A percentile compares a stretch with the other conserved stretches of the same genome.
phyloP scores from a whole-genome alignment of 371 early-diverging fungal species.

The Actinomucor elegans region DNA sequence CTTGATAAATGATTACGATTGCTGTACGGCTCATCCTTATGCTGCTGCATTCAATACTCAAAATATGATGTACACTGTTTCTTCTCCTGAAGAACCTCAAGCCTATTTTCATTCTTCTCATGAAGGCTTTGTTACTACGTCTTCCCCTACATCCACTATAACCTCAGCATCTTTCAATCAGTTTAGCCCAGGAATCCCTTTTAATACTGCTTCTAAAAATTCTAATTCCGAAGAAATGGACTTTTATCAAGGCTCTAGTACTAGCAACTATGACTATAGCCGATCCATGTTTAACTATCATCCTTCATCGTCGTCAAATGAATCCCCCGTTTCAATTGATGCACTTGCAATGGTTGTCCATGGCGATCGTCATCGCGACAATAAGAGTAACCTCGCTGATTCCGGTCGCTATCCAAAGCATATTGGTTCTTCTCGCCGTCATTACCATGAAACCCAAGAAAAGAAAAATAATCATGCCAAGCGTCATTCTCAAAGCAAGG shows the following conservation, averaged over 20 bases:
- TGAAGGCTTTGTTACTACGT: not conserved
- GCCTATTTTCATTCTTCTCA: no score
- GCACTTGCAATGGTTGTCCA: not conserved
- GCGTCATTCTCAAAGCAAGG: not conserved
- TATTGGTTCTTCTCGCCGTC: not conserved
- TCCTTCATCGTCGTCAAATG: no score
- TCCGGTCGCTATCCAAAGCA: not conserved
- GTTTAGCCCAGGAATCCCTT: no score
- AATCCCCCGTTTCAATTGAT: no score
- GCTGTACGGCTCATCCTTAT: not conserved
- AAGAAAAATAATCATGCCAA: not conserved
- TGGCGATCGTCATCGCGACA: not conserved
- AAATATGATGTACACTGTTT: not conserved
- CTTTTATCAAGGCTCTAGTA: no score
- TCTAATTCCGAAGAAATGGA: no score
- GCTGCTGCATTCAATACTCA: not conserved
- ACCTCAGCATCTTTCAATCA: not conserved
- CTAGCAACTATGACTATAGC: no score
- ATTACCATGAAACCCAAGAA: not conserved
- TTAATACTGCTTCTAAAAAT: no score
- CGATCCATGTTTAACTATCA: no score
- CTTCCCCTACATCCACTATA: not conserved
- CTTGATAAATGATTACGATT: not conserved
- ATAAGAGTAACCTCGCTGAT: not conserved
- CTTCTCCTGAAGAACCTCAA: not conserved